These are phyloP conservation scores for Vanrija pseudolonga DNA, from an alignment of 1,284 basidiomycete genomes.

Conservation along the genomic window DNA sequence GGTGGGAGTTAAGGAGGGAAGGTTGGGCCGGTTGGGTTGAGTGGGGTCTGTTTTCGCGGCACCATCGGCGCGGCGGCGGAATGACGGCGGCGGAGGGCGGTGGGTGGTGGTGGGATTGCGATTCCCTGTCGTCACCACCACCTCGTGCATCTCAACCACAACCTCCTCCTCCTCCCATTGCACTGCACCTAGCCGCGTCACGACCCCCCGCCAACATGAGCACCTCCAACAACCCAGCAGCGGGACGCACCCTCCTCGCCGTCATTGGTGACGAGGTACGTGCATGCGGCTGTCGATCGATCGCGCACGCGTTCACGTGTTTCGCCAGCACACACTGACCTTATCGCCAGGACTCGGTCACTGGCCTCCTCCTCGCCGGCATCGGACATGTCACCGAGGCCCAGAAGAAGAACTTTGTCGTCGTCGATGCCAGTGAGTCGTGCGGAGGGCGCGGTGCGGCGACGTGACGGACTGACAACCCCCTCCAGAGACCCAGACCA, in stretches of 20 bases:
- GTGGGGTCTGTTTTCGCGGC: too few relatives aligned
- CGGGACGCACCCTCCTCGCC: constrained; percentile 54
- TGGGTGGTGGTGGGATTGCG: too few relatives aligned
- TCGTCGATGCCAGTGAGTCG: constrained; percentile 81
- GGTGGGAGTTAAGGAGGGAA: background rate
- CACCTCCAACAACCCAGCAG: constrained; percentile 27
- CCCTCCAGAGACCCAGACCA: constrained; percentile 78
- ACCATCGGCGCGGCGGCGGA: background rate
- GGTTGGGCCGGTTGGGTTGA: too few relatives aligned
- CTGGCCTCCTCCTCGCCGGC: constrained; percentile 84
- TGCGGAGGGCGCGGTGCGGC: background rate
- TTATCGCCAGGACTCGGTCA: constrained; percentile 77
- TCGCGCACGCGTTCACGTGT: background rate
- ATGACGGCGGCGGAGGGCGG: background rate
- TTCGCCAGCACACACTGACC: background rate
- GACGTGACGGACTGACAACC: background rate
- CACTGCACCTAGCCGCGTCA: background rate
- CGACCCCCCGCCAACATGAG: constrained; percentile 20
- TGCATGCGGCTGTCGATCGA: background rate
- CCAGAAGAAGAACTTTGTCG: constrained; percentile 92
- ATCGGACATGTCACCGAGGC: constrained; percentile 82
- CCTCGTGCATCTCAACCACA: background rate
- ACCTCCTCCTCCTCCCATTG: too few relatives aligned
- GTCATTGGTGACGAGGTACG: constrained; percentile 92
- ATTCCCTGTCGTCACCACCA: background rate